Percentiles rank a stretch among this genome's conserved stretches.
These are phyloP conservation scores for Alloteropsis semialata DNA, from an alignment of 176 grass and related monocot genomes.

Conservation along the genomic window DNA sequence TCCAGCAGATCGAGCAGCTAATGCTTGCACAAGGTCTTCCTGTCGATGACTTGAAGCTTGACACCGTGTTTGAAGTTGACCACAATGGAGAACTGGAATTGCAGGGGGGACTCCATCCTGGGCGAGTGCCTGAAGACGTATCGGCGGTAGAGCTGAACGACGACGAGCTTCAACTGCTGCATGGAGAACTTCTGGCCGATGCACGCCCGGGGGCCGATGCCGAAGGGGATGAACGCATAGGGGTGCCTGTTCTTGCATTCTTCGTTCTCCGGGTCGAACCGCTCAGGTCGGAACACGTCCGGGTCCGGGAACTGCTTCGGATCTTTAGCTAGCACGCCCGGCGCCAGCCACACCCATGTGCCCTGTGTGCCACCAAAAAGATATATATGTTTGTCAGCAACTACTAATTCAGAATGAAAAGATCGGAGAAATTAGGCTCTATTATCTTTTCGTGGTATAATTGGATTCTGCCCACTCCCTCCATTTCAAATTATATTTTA, in stretches of 20 bases:
- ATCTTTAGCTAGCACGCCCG: slow-evolving; percentile 58
- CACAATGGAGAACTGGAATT: slow-evolving; percentile 58
- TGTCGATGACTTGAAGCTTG: slow-evolving; percentile 45
- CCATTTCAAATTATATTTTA: too few relatives aligned
- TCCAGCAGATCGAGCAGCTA: too few relatives aligned
- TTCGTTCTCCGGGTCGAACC: slow-evolving; percentile 47
- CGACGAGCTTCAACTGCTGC: slow-evolving; percentile 57
- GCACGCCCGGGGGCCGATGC: slow-evolving; percentile 56
- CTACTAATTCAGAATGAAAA: too few relatives aligned
- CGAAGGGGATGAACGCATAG: slow-evolving; percentile 69
- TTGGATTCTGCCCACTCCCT: too few relatives aligned
- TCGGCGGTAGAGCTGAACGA: slow-evolving; percentile 50
- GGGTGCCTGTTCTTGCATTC: slow-evolving; percentile 59
- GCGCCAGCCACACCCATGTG: slow-evolving; percentile 69
- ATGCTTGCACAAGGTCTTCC: background rate
- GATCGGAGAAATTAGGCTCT: too few relatives aligned
- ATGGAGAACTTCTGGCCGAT: slow-evolving; percentile 65
- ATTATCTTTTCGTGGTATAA: too few relatives aligned
- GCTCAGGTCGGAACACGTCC: slow-evolving; percentile 39
- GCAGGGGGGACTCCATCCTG: slow-evolving; percentile 43
- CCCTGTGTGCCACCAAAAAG: slow-evolving; percentile 35
- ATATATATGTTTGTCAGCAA: too few relatives aligned
- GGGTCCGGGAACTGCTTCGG: slow-evolving; percentile 49
- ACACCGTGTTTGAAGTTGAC: slow-evolving; percentile 59
- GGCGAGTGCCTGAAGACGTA: slow-evolving; percentile 58